Evolutionary conservation across 2,329 filamentous ascomycete species (phyloP).

Genomic region (Aureobasidium sp.): DNA sequence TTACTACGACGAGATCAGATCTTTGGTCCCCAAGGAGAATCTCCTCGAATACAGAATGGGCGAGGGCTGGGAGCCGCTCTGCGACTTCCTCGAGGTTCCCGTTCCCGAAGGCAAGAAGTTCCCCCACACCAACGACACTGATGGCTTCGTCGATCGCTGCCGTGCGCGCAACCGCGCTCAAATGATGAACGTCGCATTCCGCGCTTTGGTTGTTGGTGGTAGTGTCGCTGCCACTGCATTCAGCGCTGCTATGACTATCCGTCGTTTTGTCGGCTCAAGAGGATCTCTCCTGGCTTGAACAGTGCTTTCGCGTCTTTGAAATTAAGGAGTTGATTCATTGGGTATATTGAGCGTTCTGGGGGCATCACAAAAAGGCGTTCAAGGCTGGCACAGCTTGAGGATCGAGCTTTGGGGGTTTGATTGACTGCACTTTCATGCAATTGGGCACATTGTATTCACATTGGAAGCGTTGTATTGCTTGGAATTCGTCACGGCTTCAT

Average conservation of each 20-base stretch:
- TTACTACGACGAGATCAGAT: conserved; percentile 48
- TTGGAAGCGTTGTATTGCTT: conserved; percentile 7
- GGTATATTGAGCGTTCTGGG: background rate
- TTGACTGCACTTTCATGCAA: background rate
- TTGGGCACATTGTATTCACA: background rate
- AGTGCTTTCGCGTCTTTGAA: background rate
- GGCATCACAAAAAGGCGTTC: conserved; percentile 10
- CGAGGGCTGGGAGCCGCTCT: conserved; percentile 49
- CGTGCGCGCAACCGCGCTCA: conserved; percentile 47
- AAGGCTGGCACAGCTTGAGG: background rate
- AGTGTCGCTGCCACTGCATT: conserved; percentile 39
- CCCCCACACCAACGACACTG: conserved; percentile 48
- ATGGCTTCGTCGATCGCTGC: conserved; percentile 50
- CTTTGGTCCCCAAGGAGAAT: conserved; percentile 41
- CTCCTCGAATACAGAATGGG: conserved; percentile 49
- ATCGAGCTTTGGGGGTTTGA: background rate
- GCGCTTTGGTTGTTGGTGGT: conserved; percentile 45
- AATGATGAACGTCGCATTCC: conserved; percentile 49
- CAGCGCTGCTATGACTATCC: conserved; percentile 30
- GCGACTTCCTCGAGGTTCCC: conserved; percentile 48
- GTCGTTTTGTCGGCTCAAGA: conserved; percentile 28
- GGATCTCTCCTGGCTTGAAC: conserved; percentile 18
- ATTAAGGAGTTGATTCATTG: conserved; percentile 1
- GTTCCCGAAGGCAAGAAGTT: conserved; percentile 43
- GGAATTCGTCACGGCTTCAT: background rate